Conservation (phyloP, 306 rosid species). For the Lathyrus tuberosus region DNA sequence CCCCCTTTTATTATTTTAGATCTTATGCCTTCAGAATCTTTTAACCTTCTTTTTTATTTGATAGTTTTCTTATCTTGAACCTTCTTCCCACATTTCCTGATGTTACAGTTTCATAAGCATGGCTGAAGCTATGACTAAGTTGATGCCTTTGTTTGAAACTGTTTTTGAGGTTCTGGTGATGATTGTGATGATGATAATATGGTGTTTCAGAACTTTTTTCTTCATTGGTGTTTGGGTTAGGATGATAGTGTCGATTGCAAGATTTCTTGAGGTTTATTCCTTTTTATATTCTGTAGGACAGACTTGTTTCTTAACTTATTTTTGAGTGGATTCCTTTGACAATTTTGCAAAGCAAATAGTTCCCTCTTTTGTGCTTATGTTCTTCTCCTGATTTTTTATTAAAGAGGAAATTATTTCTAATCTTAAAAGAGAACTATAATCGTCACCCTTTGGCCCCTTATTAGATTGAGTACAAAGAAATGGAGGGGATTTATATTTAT, state of each 20-base stretch:
- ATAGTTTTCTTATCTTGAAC: no score
- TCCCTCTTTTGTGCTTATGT: constrained; percentile 9
- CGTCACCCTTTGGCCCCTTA: constrained; percentile 7
- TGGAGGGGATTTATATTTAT: constrained; percentile 14
- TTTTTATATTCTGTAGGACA: neutral
- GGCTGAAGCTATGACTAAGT: neutral
- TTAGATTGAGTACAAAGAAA: constrained; percentile 11
- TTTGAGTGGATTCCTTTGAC: neutral
- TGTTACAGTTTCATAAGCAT: neutral
- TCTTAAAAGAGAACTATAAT: constrained; percentile 16
- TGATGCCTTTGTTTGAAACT: neutral
- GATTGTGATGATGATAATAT: neutral
- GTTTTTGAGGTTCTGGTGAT: constrained; percentile 18
- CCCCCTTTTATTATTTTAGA: no score
- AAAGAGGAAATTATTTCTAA: constrained; percentile 3
- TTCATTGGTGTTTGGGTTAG: neutral
- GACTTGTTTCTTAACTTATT: constrained; percentile 26
- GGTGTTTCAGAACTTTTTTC: neutral
- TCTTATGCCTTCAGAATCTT: no score
- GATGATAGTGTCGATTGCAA: neutral
- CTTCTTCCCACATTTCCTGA: neutral
- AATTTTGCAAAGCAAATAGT: constrained; percentile 12
- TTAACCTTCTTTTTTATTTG: no score
- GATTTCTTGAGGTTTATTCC: neutral
- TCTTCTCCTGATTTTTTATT: constrained; percentile 19